Base-by-base conservation (phyloP, 2,329 filamentous ascomycete species). In the Tolypocladium nubicola region DNA sequence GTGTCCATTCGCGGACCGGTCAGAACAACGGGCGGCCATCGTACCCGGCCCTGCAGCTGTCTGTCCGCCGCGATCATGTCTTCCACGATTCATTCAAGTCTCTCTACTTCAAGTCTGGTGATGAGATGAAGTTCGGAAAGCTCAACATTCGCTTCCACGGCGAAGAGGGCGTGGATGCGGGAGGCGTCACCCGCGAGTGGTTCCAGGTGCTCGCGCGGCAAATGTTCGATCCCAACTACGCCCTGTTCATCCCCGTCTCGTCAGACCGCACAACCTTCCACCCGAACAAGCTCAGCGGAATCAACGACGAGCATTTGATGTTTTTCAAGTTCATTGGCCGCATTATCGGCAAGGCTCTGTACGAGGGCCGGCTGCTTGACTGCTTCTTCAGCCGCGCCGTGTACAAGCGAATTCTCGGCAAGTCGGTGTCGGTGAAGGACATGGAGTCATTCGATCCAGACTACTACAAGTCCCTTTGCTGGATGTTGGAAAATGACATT, bases 271-370 rank as follows among this genome's bases (percentile, higher is more conserved):
- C 95, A 1, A 99, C 94, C 0, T 99, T 99, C 86, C 94, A 99
- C 72, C 94, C 95, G 19, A 99, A 97, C 73, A 90, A 90, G 68
- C 82, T 95, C 61, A 97, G 93, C 73, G 86, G 86, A 50, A 87
- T 97, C 81, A 99, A 99, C 70, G 87, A 89, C 39, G 93, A 99
- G 73, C 95, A 99, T 77, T 75, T 97, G 59, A 85, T 90, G 78
- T 99, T 97, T 82, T 99, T 99, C 84, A 97, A 97, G 71, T 99
- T 99, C 75, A 97, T 99, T 67, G 94, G 94, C 47, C 89, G 94
- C 54, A 91, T 99, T 73, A 99, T 99, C 65, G 95, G 94, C 66
- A 99, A 99, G 75, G 94, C 94, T 41, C 80, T 99, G 53, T 99
- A 97, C 71, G 95, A 99, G 76, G 90, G 90, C 52, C 89, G 94